Percentiles rank a stretch among this genome's conserved stretches.
phyloP scores from a whole-genome alignment of 768 basidiomycete species.

The Coprinopsis strossmayeri region DNA sequence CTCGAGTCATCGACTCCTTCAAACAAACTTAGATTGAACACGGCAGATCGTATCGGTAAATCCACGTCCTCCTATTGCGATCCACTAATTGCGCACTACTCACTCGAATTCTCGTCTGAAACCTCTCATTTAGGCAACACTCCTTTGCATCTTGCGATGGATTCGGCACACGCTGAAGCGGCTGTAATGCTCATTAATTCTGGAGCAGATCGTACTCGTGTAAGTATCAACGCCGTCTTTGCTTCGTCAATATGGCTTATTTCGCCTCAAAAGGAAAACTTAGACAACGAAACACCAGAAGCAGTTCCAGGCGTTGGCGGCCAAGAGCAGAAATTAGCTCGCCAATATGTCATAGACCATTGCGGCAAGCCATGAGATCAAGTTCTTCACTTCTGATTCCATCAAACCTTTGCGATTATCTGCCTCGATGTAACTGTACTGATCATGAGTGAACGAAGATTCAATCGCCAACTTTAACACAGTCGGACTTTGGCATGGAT shows the following conservation, averaged over 20 bases:
- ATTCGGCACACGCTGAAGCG: slow-evolving; percentile 88
- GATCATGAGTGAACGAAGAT: background rate
- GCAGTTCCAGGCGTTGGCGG: slow-evolving; percentile 88
- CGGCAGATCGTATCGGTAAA: slow-evolving; percentile 71
- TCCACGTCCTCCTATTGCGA: slow-evolving; percentile 17
- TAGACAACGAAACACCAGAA: slow-evolving; percentile 84
- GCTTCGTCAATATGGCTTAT: slow-evolving; percentile 4
- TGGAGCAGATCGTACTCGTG: slow-evolving; percentile 87
- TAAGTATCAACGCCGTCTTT: slow-evolving; percentile 33
- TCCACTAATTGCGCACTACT: slow-evolving; percentile 13
- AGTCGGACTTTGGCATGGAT: too few relatives aligned
- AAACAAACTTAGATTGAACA: slow-evolving; percentile 79
- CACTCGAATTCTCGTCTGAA: slow-evolving; percentile 12
- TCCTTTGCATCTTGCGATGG: slow-evolving; percentile 94
- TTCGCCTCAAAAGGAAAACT: slow-evolving; percentile 53
- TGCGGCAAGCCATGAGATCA: slow-evolving; percentile 51
- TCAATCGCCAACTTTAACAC: background rate
- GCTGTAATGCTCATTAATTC: slow-evolving; percentile 91
- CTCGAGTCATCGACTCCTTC: slow-evolving; percentile 73
- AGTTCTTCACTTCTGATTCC: slow-evolving; percentile 8
- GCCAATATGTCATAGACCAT: slow-evolving; percentile 64
- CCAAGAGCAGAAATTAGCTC: slow-evolving; percentile 75
- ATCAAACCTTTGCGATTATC: background rate
- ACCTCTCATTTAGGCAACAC: slow-evolving; percentile 67
- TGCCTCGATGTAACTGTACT: background rate